phyloP scores from a whole-genome alignment of 1,284 basidiomycete species.

The Naganishia sp. region DNA sequence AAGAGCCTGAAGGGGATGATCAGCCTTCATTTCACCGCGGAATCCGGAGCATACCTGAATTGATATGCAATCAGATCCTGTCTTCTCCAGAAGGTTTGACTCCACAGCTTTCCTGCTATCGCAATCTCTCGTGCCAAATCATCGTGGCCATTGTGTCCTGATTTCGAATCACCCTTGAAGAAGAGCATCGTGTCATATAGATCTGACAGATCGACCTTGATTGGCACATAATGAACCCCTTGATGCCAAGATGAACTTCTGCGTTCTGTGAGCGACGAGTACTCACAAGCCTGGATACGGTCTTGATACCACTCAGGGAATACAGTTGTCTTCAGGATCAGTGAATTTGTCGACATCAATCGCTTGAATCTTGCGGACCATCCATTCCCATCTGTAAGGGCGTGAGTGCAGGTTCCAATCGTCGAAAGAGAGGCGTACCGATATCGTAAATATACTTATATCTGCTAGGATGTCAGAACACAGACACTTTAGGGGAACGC shows the following conservation, averaged over 20 bases:
- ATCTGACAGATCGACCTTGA: slow-evolving; percentile 61
- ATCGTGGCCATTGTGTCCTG: slow-evolving; percentile 60
- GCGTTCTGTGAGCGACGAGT: too few species aligned
- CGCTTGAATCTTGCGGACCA: slow-evolving; percentile 53
- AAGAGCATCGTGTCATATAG: slow-evolving; percentile 63
- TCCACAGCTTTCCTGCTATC: slow-evolving; percentile 62
- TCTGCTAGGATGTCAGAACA: slow-evolving; percentile 10
- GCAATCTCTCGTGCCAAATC: slow-evolving; percentile 63
- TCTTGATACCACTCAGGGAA: slow-evolving; percentile 55
- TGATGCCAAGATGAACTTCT: slow-evolving; percentile 29
- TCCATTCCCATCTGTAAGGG: slow-evolving; percentile 53
- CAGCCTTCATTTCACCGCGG: neutral
- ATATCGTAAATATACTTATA: slow-evolving; percentile 70
- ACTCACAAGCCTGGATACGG: slow-evolving; percentile 42
- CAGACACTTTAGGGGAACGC: neutral
- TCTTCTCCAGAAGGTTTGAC: slow-evolving; percentile 62
- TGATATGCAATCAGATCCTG: slow-evolving; percentile 68
- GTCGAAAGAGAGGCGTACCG: slow-evolving; percentile 40
- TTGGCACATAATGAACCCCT: slow-evolving; percentile 66
- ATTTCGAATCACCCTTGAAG: slow-evolving; percentile 57
- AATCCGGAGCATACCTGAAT: slow-evolving; percentile 45
- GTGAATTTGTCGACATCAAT: slow-evolving; percentile 51
- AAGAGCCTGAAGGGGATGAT: slow-evolving; percentile 6
- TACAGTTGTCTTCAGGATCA: slow-evolving; percentile 55
- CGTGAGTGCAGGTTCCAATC: neutral